Base-by-base conservation (phyloP, 208 protist species). In the Leishmania gerbilli region DNA sequence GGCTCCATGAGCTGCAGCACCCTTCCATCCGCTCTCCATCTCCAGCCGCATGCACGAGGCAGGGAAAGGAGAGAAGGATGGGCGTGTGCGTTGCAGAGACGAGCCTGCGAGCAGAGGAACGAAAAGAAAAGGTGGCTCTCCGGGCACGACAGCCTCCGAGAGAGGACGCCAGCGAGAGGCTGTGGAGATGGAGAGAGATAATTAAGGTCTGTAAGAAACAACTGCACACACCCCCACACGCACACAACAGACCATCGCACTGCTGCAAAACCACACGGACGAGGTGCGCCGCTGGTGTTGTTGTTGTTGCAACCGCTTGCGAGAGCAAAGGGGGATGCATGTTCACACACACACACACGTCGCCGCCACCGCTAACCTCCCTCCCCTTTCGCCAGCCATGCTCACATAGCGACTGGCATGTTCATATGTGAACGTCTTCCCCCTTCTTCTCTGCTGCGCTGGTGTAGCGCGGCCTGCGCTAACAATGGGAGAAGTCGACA, bases 401-500 rank as follows among this genome's bases (percentile, higher is more conserved):
- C 27, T 9, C 67, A 72, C 40, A 49, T 5, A 71, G 67, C 21
- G 67, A 15, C 67, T 45, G 64, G 64, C 3, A 13, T 24, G 17
- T 24, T 45, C 3, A 69, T 42, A 8, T 49, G 67, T 71, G 67
- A 17, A 1, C 37, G 8, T 49, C 27, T 19, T 55, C 69, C 9
- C 17, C 45, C 11, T 27, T 34, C 24, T 55, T 19, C n/a, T 21
- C 9, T 74, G 8, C 24, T 31, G 13, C 45, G 24, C 5, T 42
- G 34, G 3, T 31, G 27, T 72, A 0, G 24, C 24, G 11, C n/a
- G 19, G 47, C 19, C 40, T 5, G 9, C n/a, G 31, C 85, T 88
- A 96, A 56, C 85, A 91, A 77, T 93, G 89, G 1, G 92, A 94
- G 82, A 97, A 97, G 81, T 96, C 92, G 11, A 92, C 85, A 56